Conservation (phyloP, 2,329 filamentous ascomycete genomes). For the Curvularia hawaiiensis region DNA sequence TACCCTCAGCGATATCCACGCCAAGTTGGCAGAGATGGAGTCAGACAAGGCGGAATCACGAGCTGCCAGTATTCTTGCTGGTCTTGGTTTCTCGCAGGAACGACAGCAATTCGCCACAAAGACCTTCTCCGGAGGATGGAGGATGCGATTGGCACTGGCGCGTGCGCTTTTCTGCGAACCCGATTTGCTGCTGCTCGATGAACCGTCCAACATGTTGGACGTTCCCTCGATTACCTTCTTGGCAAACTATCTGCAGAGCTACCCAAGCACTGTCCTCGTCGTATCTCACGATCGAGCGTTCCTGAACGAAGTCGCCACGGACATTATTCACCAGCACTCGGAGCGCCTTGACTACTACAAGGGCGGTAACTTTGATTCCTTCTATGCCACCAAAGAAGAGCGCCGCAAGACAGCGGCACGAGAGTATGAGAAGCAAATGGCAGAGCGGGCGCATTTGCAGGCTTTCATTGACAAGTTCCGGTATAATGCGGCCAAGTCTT, state of each 20-base stretch:
- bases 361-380: slow-evolving; percentile 80
- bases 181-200: slow-evolving; percentile 92
- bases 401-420: slow-evolving; percentile 94
- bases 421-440: slow-evolving; percentile 99
- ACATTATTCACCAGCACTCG: slow-evolving; percentile 98
- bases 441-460: slow-evolving; percentile 87
- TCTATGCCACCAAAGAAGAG: slow-evolving; percentile 93
- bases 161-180: slow-evolving; percentile 98
- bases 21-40: slow-evolving; percentile 96
- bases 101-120: slow-evolving; percentile 91
- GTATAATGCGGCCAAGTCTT: slow-evolving; percentile 98
- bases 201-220: slow-evolving; percentile 99
- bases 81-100: slow-evolving; percentile 94
- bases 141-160: slow-evolving; percentile 95
- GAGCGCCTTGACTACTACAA: slow-evolving; percentile 98
- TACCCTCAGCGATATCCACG: slow-evolving; percentile 88
- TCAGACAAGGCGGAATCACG: slow-evolving; percentile 97
- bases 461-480: slow-evolving; percentile 99
- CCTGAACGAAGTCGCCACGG: slow-evolving; percentile 97
- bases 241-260: slow-evolving; percentile 90
- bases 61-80: slow-evolving; percentile 93
- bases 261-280: slow-evolving; percentile 93
- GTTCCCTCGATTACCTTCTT: slow-evolving; percentile 99
- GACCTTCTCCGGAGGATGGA: slow-evolving; percentile 99
- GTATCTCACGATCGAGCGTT: slow-evolving; percentile 99